Percentiles rank a stretch among this genome's conserved stretches.
Evolutionary conservation across 1,284 basidiomycete genomes (phyloP).

Genomic region (Bothia castanella): DNA sequence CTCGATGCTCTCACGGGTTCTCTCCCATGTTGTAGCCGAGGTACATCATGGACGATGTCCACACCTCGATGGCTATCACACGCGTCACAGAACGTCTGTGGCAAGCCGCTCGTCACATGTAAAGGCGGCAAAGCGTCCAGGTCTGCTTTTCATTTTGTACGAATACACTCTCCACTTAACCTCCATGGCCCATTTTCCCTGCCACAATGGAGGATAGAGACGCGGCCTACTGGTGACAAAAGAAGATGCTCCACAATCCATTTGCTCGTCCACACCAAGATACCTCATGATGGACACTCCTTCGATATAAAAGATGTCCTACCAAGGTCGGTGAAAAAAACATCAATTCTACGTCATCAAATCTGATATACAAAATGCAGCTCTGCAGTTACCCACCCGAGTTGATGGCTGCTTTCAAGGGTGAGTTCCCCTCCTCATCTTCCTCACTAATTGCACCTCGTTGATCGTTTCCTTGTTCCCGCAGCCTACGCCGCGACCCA

Average conservation of each 20-base stretch:
- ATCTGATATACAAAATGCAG: slow-evolving; percentile 7
- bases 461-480: not conserved
- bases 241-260: not conserved
- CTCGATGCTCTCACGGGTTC: too few relatives aligned
- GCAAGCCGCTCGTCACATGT: too few relatives aligned
- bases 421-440: not conserved
- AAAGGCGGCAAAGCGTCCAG: not conserved
- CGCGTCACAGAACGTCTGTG: not conserved
- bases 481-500: slow-evolving; percentile 12
- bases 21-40: too few relatives aligned
- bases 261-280: slow-evolving; percentile 1
- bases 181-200: too few relatives aligned
- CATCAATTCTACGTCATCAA: not conserved
- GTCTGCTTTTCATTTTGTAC: too few relatives aligned
- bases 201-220: too few relatives aligned
- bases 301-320: slow-evolving; percentile 13
- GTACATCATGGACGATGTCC: too few relatives aligned
- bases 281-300: slow-evolving; percentile 4
- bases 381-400: slow-evolving; percentile 15
- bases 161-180: too few relatives aligned
- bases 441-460: not conserved
- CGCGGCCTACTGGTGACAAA: not conserved
- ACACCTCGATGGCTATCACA: not conserved
- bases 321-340: not conserved
- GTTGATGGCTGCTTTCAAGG: slow-evolving; percentile 9